A percentile compares a stretch with the other conserved stretches of the same genome.
Conservation (phyloP, 2,329 filamentous ascomycete genomes). For the Pyricularia pennisetigena region DNA sequence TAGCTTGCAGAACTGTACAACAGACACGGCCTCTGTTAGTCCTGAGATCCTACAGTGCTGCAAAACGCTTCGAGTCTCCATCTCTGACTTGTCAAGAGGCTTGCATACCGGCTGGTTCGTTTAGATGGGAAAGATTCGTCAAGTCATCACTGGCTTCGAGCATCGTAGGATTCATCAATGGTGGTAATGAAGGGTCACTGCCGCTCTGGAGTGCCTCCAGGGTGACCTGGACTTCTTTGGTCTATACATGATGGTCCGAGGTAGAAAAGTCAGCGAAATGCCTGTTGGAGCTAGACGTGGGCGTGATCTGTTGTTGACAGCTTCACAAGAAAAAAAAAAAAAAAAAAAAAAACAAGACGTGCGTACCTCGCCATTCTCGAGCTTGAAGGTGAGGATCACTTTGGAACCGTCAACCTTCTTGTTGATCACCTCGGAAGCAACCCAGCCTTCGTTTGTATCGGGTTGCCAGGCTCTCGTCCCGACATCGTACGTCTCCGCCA, state of each 20-base stretch:
- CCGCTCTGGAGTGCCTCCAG: slow-evolving; percentile 66
- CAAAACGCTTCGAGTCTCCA: background rate
- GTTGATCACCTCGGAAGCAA: slow-evolving; percentile 86
- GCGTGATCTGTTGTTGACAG: background rate
- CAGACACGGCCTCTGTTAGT: slow-evolving; percentile 7
- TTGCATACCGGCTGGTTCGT: slow-evolving; percentile 83
- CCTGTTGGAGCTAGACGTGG: background rate
- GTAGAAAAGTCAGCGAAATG: background rate
- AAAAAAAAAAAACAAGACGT: slow-evolving; percentile 11
- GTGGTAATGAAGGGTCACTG: slow-evolving; percentile 71
- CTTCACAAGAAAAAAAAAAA: background rate
- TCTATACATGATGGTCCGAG: slow-evolving; percentile 34
- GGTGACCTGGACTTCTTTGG: slow-evolving; percentile 70
- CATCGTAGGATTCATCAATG: slow-evolving; percentile 96
- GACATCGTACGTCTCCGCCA: slow-evolving; percentile 93
- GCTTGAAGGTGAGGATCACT: slow-evolving; percentile 74
- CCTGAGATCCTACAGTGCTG: background rate
- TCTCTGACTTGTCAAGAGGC: background rate
- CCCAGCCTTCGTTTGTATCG: slow-evolving; percentile 91
- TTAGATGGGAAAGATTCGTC: slow-evolving; percentile 93
- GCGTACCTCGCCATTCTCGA: slow-evolving; percentile 85
- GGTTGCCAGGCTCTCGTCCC: slow-evolving; percentile 98
- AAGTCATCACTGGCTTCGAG: slow-evolving; percentile 97
- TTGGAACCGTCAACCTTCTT: slow-evolving; percentile 80
- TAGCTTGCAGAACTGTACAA: slow-evolving; percentile 78